Base-by-base conservation (phyloP, 495 filamentous ascomycete genomes). In the Halenospora varia region DNA sequence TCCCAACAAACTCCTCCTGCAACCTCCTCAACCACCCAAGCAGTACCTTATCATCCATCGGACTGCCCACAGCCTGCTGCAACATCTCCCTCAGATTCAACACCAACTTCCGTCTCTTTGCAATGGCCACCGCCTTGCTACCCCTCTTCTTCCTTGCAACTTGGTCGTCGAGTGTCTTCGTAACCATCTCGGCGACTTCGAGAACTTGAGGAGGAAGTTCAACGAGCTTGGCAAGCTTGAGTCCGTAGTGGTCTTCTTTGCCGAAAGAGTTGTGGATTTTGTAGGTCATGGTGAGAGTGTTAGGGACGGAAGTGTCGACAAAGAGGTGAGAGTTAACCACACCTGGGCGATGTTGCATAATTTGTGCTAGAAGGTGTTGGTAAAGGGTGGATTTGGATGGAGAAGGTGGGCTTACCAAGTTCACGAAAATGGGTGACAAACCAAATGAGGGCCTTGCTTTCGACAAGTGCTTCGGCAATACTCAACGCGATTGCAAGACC, bases 361-460 rank as follows among this genome's bases (percentile, higher is more conserved):
- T 88, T 23, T 78, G 77, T 0, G 90, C 87, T 79, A 24, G 15
- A 10, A 57, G 66, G 19, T 59, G 48, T 13, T 51, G 20, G 15
- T 11, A 10, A n/a, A 29, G 8, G 0, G 4, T n/a, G 24, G 26
- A 10, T 3, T 44, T 18, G 10, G 49, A 1, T 25, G 3, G 29
- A 26, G 25, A 6, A 45, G n/a, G n/a, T n/a, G n/a, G n/a, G n/a
- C 74, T 52, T 71, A 80, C 78, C 67, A 3, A 98, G 77, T 62
- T 96, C 88, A 39, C 80, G 79, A 64, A 97, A 97, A 67, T 98
- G 94, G 0, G 94, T 97, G 19, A 84, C 90, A 67, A 97, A 98
- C 85, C 91, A 96, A 4, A 97, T 82, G 2, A 90, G 72, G 0
- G 90, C 81, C 51, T 80, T 77, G 55, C 82, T 92, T 26, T 89